Conservation (phyloP, 75 land plant species). For the Cupressus sempervirens region DNA sequence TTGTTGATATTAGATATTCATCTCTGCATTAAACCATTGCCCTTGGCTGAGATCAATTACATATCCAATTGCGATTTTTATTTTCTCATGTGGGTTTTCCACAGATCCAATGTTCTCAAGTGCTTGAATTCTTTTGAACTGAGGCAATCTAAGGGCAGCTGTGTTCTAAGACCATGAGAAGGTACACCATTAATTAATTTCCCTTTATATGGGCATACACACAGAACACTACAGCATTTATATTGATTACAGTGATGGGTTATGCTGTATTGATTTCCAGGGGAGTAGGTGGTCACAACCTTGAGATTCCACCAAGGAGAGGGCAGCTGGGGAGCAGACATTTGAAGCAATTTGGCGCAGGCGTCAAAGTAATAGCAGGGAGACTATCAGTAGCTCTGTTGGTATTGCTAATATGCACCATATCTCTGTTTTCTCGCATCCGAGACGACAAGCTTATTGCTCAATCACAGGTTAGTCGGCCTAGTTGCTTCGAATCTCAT, state of each 20-base stretch:
- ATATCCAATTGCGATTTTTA: background rate
- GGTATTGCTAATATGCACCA: constrained; percentile 60
- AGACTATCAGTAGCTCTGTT: constrained; percentile 48
- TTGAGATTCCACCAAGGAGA: background rate
- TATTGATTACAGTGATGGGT: background rate
- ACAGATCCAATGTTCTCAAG: background rate
- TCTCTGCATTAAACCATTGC: background rate
- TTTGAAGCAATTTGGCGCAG: constrained; percentile 31
- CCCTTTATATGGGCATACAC: background rate
- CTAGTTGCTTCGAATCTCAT: background rate
- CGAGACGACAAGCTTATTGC: constrained; percentile 17
- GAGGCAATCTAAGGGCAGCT: background rate
- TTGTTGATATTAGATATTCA: background rate
- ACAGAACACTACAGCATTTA: background rate
- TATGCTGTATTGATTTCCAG: background rate
- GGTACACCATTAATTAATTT: background rate
- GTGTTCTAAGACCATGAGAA: constrained; percentile 5
- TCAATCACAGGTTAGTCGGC: constrained; percentile 33
- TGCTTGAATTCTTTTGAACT: background rate
- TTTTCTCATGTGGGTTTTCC: background rate
- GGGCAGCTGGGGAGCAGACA: constrained; percentile 25
- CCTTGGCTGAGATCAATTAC: background rate
- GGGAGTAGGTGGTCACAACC: background rate
- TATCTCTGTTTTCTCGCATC: constrained; percentile 47
- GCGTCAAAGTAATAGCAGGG: constrained; percentile 40